These are phyloP conservation scores for Hypoxylon sp. DNA, from an alignment of 2,329 filamentous ascomycete genomes.

Conservation along the genomic window DNA sequence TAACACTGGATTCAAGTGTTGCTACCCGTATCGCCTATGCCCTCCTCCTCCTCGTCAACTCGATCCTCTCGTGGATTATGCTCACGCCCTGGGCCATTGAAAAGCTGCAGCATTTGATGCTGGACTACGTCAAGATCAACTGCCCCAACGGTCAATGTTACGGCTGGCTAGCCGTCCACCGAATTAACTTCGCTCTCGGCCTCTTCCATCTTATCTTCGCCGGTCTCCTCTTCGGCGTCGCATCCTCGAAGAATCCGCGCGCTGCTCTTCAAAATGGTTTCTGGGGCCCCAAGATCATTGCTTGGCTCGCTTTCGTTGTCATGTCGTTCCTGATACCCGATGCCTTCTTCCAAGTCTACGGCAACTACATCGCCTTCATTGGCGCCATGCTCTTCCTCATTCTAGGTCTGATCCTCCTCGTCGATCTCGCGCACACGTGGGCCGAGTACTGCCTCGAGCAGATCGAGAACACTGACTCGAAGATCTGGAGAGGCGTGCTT, in stretches of 20 bases:
- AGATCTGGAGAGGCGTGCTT: conserved; percentile 85
- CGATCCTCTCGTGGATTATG: conserved; percentile 98
- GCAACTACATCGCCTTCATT: conserved; percentile 90
- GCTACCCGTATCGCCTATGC: conserved; percentile 97
- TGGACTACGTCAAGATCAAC: conserved; percentile 96
- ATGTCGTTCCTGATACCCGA: conserved; percentile 97
- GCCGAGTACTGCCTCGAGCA: conserved; percentile 95
- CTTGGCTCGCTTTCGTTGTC: conserved; percentile 89
- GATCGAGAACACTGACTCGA: conserved; percentile 91
- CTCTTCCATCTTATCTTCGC: conserved; percentile 93
- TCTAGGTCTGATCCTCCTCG: conserved; percentile 90
- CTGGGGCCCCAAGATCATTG: conserved; percentile 96
- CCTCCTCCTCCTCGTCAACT: conserved; percentile 94
- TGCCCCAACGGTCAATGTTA: conserved; percentile 93
- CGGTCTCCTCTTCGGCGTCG: conserved; percentile 86
- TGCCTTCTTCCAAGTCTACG: conserved; percentile 94
- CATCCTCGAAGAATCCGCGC: conserved; percentile 87
- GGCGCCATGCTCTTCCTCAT: conserved; percentile 95
- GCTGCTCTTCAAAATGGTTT: conserved; percentile 97
- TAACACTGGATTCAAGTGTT: conserved; percentile 71
- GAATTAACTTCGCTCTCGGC: conserved; percentile 97
- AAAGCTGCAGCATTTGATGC: conserved; percentile 90
- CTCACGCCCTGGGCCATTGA: conserved; percentile 98
- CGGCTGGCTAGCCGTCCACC: conserved; percentile 95
- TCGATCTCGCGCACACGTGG: conserved; percentile 97